Base-by-base conservation (phyloP, 2,329 filamentous ascomycete genomes). In the Venturiaceae sp. region DNA sequence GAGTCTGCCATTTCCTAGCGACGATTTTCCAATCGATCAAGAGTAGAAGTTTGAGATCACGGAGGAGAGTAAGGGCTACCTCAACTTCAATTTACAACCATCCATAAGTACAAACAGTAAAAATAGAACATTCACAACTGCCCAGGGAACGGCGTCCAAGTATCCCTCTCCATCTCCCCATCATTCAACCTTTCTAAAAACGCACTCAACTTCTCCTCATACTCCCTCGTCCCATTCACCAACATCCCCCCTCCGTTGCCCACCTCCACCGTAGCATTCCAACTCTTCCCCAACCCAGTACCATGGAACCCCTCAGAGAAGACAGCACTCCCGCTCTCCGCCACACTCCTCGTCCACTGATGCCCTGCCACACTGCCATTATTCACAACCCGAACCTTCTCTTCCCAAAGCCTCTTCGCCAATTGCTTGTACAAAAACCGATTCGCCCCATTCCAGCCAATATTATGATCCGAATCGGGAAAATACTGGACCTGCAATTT, bases 401-500 rank as follows among this genome's bases (percentile, higher is more conserved):
- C 84, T 53, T 81, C 77, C 63, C 76, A 87, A 64, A 88, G 64
- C 61, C 78, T 75, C 64, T 78, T 77, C 0, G 82, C 84, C 67
- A 88, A 65, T 67, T 84, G 81, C 72, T 81, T 83, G 66, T 86
- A 87, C 64, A 87, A 64, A 63, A 80, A 87, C 23, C 68, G 69
- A 3, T 68, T 75, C 0, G 78, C 81, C 0, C 79, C 77, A 58
- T 86, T 75, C 61, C 84, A 86, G 13, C 66, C 68, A 53, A 87
- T 86, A 28, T 73, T 72, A 64, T 88, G 85, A 63, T 86, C 82
- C 14, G 70, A 82, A 65, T 88, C 85, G 0, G 84, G 86, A 61
- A 86, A 88, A 21, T 79, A 81, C 60, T 83, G 79, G 71, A 82
- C 80, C 66, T 82, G 76, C 75, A 88, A 75, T 74, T 85, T 83